Evolutionary conservation across 192 early-diverging fungal genomes (phyloP).

Genomic region (Umbelopsis ramanniana): DNA sequence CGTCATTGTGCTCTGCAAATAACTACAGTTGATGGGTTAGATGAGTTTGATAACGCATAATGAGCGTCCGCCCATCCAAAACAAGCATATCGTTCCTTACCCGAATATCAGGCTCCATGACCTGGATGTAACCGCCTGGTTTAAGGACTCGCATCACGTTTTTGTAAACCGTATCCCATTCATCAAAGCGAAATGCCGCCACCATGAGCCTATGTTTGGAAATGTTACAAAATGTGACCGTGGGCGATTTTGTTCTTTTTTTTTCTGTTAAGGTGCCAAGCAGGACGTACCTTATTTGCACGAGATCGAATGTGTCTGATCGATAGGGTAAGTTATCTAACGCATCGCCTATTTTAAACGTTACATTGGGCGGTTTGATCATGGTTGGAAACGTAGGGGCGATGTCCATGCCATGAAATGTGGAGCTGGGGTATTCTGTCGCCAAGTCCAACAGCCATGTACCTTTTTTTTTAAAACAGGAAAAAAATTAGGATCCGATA

Average conservation of each 20-base stretch:
- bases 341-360: slow-evolving; percentile 33
- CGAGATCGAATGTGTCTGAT: slow-evolving; percentile 42
- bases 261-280: background rate
- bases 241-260: background rate
- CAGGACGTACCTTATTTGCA: slow-evolving; percentile 26
- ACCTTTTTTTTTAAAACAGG: slow-evolving; percentile 10
- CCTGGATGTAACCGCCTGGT: slow-evolving; percentile 42
- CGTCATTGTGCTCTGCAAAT: background rate
- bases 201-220: slow-evolving; percentile 31
- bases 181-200: slow-evolving; percentile 20
- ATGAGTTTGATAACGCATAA: background rate
- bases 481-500: slow-evolving; percentile 1
- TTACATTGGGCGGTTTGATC: slow-evolving; percentile 42
- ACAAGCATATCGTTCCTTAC: background rate
- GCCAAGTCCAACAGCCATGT: slow-evolving; percentile 38
- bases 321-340: slow-evolving; percentile 33
- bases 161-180: slow-evolving; percentile 25
- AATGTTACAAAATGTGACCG: slow-evolving; percentile 11
- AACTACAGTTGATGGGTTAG: background rate
- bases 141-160: slow-evolving; percentile 36
- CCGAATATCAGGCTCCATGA: slow-evolving; percentile 35
- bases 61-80: background rate
- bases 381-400: slow-evolving; percentile 37
- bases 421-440: slow-evolving; percentile 29
- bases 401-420: slow-evolving; percentile 43